These are phyloP conservation scores for Phytophthora rubi DNA, from an alignment of 352 stramenopile species.

Conservation along the genomic window DNA sequence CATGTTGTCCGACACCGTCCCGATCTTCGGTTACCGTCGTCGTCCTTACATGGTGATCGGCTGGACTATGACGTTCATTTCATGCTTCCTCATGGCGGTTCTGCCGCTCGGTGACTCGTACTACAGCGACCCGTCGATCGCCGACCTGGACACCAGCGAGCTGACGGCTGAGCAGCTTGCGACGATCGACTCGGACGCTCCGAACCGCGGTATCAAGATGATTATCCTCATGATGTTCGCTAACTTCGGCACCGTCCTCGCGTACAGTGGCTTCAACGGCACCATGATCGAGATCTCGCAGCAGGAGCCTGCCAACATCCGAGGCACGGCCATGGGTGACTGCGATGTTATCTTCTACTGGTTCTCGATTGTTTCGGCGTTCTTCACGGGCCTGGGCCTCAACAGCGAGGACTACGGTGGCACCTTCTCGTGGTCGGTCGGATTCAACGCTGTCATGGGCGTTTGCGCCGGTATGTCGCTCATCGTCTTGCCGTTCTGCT, in stretches of 20 bases:
- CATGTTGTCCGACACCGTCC: constrained; percentile 78
- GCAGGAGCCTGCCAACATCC: constrained; percentile 45
- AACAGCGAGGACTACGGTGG: constrained; percentile 62
- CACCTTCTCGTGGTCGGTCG: constrained; percentile 61
- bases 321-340: constrained; percentile 49
- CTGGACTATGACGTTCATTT: constrained; percentile 49
- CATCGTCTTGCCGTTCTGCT: constrained; percentile 46
- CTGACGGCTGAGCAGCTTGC: constrained; percentile 44
- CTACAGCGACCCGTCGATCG: constrained; percentile 47
- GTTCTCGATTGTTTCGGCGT: constrained; percentile 46
- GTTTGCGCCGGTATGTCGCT: constrained; percentile 44
- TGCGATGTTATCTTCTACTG: constrained; percentile 44
- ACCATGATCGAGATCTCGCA: constrained; percentile 68
- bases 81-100: constrained; percentile 55
- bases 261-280: constrained; percentile 74
- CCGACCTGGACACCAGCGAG: constrained; percentile 31
- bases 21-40: constrained; percentile 80
- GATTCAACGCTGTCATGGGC: constrained; percentile 64
- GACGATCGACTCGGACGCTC: constrained; percentile 52
- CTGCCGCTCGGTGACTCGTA: constrained; percentile 57
- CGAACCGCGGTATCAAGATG: constrained; percentile 55
- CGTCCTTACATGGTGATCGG: constrained; percentile 86
- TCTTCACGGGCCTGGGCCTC: constrained; percentile 56
- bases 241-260: constrained; percentile 78
- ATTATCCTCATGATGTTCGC: constrained; percentile 75